A percentile compares a stretch with the other conserved stretches of the same genome.
These are phyloP conservation scores for Claviceps monticola DNA, from an alignment of 2,329 filamentous ascomycete genomes.

Conservation along the genomic window DNA sequence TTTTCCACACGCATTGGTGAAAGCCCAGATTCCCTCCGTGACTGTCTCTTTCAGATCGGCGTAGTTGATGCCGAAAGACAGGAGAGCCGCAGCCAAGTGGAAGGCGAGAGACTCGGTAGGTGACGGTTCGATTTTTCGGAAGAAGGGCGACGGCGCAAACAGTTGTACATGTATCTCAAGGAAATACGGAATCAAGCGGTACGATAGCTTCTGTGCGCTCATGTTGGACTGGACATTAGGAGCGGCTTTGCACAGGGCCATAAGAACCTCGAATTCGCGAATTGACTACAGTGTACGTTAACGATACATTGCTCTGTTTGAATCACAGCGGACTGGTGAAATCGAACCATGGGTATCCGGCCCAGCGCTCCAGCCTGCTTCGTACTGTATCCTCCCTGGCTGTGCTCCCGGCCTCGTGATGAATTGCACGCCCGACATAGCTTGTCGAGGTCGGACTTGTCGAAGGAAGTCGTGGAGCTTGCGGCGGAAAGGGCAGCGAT, in stretches of 20 bases:
- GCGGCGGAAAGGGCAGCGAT: constrained; percentile 49
- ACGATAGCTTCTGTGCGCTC: constrained; percentile 64
- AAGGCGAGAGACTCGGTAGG: constrained; percentile 77
- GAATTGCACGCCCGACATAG: constrained; percentile 44
- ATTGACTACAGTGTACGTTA: constrained; percentile 45
- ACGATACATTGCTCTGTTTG: neutral
- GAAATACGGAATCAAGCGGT: constrained; percentile 71
- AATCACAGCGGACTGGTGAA: neutral
- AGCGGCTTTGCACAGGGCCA: constrained; percentile 84
- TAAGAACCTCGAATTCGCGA: constrained; percentile 79
- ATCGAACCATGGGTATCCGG: constrained; percentile 45
- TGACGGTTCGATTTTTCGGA: constrained; percentile 70
- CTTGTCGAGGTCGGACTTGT: constrained; percentile 49
- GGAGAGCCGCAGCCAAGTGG: constrained; percentile 64
- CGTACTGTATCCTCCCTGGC: constrained; percentile 32
- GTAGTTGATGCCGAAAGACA: constrained; percentile 68
- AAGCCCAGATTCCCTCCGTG: constrained; percentile 52
- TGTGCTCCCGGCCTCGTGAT: constrained; percentile 26
- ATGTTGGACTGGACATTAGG: constrained; percentile 56
- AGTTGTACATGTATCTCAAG: constrained; percentile 70
- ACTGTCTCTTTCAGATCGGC: constrained; percentile 52
- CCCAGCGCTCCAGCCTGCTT: constrained; percentile 30
- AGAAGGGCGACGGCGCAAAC: constrained; percentile 67
- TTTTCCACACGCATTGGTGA: constrained; percentile 55
- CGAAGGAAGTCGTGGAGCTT: constrained; percentile 38